phyloP scores from a whole-genome alignment of 768 basidiomycete species.

The Tephrocybe sp. region DNA sequence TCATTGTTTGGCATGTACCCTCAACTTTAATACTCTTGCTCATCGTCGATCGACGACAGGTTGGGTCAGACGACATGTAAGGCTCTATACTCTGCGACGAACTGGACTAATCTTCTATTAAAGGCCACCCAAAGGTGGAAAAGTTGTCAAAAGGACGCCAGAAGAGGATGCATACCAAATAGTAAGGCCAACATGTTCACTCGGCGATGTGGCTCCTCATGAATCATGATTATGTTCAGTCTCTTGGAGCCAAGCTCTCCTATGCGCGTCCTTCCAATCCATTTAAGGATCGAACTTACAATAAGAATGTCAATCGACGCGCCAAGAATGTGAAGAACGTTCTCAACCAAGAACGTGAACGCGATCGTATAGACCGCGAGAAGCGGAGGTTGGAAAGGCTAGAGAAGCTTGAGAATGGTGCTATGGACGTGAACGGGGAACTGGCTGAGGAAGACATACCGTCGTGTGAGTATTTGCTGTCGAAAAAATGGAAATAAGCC shows the following conservation, averaged over 20 bases:
- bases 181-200: too few relatives aligned
- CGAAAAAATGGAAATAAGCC: neutral
- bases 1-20: constrained; percentile 12
- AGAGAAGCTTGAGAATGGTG: constrained; percentile 26
- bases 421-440: constrained; percentile 60
- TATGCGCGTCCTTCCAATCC: constrained; percentile 69
- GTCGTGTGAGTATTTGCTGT: constrained; percentile 51
- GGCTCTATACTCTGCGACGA: too few relatives aligned
- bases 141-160: too few relatives aligned
- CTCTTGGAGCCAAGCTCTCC: constrained; percentile 72
- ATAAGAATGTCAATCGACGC: constrained; percentile 68
- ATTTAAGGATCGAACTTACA: constrained; percentile 75
- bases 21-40: constrained; percentile 2
- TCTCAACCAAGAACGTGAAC: constrained; percentile 75
- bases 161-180: constrained; percentile 23
- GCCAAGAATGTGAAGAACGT: constrained; percentile 82
- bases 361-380: constrained; percentile 70
- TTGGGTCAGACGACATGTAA: neutral
- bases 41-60: neutral
- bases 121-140: constrained; percentile 47
- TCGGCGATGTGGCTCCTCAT: too few relatives aligned
- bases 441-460: constrained; percentile 61
- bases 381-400: constrained; percentile 48
- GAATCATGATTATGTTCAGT: too few relatives aligned
- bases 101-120: too few relatives aligned